Evolutionary conservation across 345 rosid genomes (phyloP), one percentile per base, ranked within the genome.

Genomic region (Salix dunnii): DNA sequence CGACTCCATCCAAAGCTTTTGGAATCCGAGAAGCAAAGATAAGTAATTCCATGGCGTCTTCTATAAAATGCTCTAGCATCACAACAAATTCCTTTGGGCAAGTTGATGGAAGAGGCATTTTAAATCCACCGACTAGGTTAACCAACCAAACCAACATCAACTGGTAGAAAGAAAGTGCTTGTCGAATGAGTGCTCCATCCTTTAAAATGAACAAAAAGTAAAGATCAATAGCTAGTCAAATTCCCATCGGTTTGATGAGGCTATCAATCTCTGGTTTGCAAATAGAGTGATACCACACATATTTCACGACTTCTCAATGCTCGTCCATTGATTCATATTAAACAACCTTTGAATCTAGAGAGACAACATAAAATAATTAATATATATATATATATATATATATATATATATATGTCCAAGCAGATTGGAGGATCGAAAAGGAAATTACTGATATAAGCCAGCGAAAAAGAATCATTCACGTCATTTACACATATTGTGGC

Each of bases 121-220:
- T n/a, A n/a, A n/a, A n/a, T n/a, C n/a, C n/a, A n/a, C n/a, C n/a
- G n/a, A n/a, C n/a, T n/a, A n/a, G n/a, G n/a, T n/a, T n/a, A n/a
- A n/a, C n/a, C n/a, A n/a, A n/a, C n/a, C n/a, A n/a, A n/a, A n/a
- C n/a, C n/a, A n/a, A n/a, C n/a, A n/a, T n/a, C n/a, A n/a, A n/a
- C 67, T 97, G 92, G 79, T 92, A 94, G 85, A 91, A 94, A 71
- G 97, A 90, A 62, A 94, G 89, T 27, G 98, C 97, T 51, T 80
- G 89, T 81, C 91, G 97, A 81, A 94, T 88, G 66, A 94, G 85
- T 43, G 86, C 84, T 75, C 86, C 91, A 75, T 96, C 99, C 99
- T 94, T 76, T 65, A 42, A 68, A 78, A 68, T 73, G 74, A 27
- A 30, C 21, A 17, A 7, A 60, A 51, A 74, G 48, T 10, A 13